These are phyloP conservation scores for Mrakia blollopis DNA, from an alignment of 768 basidiomycete species.

Conservation along the genomic window DNA sequence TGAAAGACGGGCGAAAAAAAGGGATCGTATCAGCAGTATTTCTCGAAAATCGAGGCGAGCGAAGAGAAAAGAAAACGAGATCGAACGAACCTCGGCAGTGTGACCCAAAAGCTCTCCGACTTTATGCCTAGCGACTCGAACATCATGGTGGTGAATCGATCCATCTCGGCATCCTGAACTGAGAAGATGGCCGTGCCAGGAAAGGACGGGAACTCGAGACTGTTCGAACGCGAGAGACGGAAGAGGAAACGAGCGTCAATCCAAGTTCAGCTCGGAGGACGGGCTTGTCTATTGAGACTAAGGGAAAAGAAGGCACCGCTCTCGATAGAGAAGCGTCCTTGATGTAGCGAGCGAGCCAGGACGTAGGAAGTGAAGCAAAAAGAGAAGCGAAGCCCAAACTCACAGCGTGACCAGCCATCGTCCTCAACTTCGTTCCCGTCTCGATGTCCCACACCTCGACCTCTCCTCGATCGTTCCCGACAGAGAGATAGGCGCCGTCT, in stretches of 20 bases:
- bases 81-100: constrained; percentile 64
- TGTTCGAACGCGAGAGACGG: constrained; percentile 34
- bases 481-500: constrained; percentile 62
- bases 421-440: constrained; percentile 67
- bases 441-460: constrained; percentile 96
- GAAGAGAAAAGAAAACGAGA: not conserved
- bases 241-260: not conserved
- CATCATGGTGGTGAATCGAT: constrained; percentile 94
- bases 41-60: not conserved
- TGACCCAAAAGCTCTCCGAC: constrained; percentile 87
- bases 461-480: constrained; percentile 73
- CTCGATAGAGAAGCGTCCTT: too few relatives aligned
- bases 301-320: too few relatives aligned
- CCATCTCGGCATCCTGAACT: constrained; percentile 88
- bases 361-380: too few relatives aligned
- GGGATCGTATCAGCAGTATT: not conserved
- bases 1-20: not conserved
- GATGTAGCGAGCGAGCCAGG: too few relatives aligned
- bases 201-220: constrained; percentile 73
- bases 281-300: too few relatives aligned
- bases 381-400: constrained; percentile 21
- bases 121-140: constrained; percentile 77
- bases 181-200: constrained; percentile 82
- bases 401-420: constrained; percentile 72
- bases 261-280: not conserved